phyloP scores from a whole-genome alignment of 2,329 filamentous ascomycete species.

The Nothopassalora personata region DNA sequence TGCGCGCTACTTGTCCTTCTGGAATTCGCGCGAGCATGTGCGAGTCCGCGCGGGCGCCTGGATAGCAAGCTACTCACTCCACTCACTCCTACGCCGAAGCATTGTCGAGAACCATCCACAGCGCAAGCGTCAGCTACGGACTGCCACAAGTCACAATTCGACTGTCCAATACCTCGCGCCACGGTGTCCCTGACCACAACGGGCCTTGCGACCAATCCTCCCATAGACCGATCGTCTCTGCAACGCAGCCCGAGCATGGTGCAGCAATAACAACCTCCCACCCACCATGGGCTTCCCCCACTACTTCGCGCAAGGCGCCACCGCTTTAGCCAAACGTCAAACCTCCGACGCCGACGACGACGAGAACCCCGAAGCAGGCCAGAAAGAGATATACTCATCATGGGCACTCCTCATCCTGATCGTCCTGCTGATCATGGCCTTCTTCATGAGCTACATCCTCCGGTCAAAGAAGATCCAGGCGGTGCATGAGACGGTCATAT shows the following conservation, averaged over 20 bases:
- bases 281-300: constrained; percentile 26
- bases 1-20: background rate
- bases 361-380: constrained; percentile 68
- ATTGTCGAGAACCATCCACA: background rate
- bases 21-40: background rate
- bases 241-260: constrained; percentile 16
- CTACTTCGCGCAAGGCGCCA: constrained; percentile 18
- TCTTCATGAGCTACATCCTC: constrained; percentile 95
- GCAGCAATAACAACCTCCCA: constrained; percentile 21
- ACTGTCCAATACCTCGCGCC: background rate
- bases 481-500: constrained; percentile 95
- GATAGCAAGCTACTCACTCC: background rate
- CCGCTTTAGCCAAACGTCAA: constrained; percentile 36
- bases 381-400: constrained; percentile 92
- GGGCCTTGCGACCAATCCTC: background rate
- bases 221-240: background rate
- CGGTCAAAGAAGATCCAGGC: constrained; percentile 97
- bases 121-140: background rate
- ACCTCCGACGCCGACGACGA: constrained; percentile 45
- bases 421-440: constrained; percentile 83
- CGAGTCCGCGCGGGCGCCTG: background rate
- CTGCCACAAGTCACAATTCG: background rate
- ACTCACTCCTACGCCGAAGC: background rate
- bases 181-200: background rate
- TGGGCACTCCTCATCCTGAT: constrained; percentile 98